Base-by-base conservation (phyloP, 75 land plant species). In the Larix kaempferi region DNA sequence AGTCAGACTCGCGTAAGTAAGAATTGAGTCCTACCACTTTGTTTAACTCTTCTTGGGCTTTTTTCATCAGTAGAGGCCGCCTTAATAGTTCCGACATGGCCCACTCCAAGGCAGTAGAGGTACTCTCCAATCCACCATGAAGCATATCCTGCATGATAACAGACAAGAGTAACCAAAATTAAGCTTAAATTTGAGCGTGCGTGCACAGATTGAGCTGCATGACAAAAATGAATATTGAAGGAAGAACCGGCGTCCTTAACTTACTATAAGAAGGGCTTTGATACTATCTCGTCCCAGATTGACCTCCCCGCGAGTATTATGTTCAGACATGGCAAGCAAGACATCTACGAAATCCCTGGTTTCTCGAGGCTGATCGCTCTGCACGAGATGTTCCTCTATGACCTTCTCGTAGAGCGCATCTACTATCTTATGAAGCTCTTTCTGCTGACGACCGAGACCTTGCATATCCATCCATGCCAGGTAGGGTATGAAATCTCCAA, bases 1-100 rank as follows among this genome's bases (percentile, higher is more conserved):
- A 66, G 29, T 83, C 80, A 3, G 74, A 4, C 57, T 83, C 85
- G 13, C 76, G 81, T 14, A 83, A 81, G 59, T 59, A 1, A 21
- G 16, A 16, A 16, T 59, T 59, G 1, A 16, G 1, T 59, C 21
- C 21, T 21, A 59, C 21, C 60, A 16, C 21, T 16, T 16, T 16
- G 41, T 74, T 72, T 56, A 80, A n/a, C 26, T 84, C 82, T 23
- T 63, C 74, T 29, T 64, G 76, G 7, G 71, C 81, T 19, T 66
- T 64, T 57, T 73, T 77, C n/a, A 84, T 54, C 21, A 29, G 79
- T 14, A 25, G n/a, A 7, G 86, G 82, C 39, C 77, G 35, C 25
- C 69, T 71, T 33, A 84, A 13, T 3, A 84, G 76, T 35, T 76
- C 6, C 6, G 86, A 59, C 29, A 84, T 59, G 6, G 76, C 82